These are phyloP conservation scores for Monilinia polystroma DNA, from an alignment of 2,329 filamentous ascomycete species.

Conservation along the genomic window DNA sequence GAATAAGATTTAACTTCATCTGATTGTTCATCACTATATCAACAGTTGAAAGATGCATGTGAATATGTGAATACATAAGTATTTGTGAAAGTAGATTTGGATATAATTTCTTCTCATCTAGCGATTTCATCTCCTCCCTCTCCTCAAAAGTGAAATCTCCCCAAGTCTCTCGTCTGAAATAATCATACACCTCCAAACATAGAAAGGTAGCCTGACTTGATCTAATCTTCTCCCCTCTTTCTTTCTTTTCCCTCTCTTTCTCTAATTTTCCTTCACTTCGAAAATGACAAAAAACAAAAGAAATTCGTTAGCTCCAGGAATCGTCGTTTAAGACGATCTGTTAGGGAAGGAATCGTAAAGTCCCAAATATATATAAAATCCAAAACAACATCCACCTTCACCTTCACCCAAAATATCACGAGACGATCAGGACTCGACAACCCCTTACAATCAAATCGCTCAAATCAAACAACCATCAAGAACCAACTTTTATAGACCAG, in stretches of 20 bases:
- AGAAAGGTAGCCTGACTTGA: not conserved
- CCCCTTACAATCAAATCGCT: constrained; percentile 4
- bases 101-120: constrained; percentile 2
- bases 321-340: constrained; percentile 1
- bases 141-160: not conserved
- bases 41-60: too few species aligned
- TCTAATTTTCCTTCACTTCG: not conserved
- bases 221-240: not conserved
- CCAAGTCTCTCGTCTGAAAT: not conserved
- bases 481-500: constrained; percentile 18
- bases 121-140: not conserved
- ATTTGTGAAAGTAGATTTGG: not conserved
- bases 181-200: not conserved
- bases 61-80: not conserved
- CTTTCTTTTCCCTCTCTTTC: not conserved
- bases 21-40: too few species aligned
- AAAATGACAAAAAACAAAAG: constrained; percentile 4
- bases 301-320: constrained; percentile 3
- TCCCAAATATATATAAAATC: not conserved
- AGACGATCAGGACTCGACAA: constrained; percentile 8
- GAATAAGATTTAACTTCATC: too few species aligned
- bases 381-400: not conserved
- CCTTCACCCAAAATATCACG: not conserved
- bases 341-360: constrained; percentile 6
- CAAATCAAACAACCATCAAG: constrained; percentile 1